phyloP scores from a whole-genome alignment of 1,284 basidiomycete genomes.

The Cerrena zonata region DNA sequence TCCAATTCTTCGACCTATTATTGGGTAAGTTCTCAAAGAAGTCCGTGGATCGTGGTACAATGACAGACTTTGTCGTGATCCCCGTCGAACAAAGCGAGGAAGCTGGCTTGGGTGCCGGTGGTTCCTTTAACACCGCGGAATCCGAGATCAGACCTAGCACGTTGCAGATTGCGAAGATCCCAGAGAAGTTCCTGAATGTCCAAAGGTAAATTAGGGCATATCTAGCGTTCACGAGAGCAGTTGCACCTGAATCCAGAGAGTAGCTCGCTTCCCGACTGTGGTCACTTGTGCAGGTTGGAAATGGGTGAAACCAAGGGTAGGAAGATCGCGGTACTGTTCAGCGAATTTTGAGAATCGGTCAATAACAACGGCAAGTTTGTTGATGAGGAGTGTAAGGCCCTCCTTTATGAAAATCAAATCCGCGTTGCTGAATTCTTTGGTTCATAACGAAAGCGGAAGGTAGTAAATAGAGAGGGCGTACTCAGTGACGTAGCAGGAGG shows the following conservation, averaged over 20 bases:
- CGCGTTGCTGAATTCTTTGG: constrained; percentile 63
- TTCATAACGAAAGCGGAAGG: constrained; percentile 1
- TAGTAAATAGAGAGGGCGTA: constrained; percentile 34
- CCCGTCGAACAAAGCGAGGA: constrained; percentile 90
- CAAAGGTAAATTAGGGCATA: background rate
- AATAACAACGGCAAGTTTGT: constrained; percentile 86
- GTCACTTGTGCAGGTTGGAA: constrained; percentile 99
- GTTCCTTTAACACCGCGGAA: constrained; percentile 99
- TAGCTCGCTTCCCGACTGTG: constrained; percentile 98
- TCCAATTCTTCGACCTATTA: constrained; percentile 83
- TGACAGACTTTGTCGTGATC: constrained; percentile 78
- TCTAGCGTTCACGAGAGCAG: background rate
- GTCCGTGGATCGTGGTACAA: background rate
- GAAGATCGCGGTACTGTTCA: constrained; percentile 67
- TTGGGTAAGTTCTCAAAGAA: background rate
- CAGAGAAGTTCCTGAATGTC: constrained; percentile 92
- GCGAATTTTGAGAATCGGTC: constrained; percentile 82
- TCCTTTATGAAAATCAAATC: constrained; percentile 94
- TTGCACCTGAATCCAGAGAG: constrained; percentile 87
- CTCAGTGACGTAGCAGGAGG: constrained; percentile 99
- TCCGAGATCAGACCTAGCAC: constrained; percentile 88
- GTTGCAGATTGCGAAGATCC: constrained; percentile 91
- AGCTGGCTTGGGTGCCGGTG: constrained; percentile 96
- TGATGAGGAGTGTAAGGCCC: constrained; percentile 79
- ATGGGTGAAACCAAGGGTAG: constrained; percentile 95